A percentile compares a stretch with the other conserved stretches of the same genome.
Conservation (phyloP, 1,284 basidiomycete species). For the Papiliotrema nemorosa region DNA sequence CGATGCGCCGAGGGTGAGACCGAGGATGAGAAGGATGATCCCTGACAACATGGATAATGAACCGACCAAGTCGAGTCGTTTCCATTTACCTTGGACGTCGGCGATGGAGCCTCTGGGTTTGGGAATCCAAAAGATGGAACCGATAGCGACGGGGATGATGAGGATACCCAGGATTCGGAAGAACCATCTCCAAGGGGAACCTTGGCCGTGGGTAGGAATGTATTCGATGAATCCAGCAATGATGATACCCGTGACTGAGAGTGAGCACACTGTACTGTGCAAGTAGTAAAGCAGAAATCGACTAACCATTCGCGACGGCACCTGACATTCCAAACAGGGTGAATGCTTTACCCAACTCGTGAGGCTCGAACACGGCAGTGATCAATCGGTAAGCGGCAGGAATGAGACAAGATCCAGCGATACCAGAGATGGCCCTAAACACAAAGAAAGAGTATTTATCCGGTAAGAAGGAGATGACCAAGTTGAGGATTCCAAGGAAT, state of each 20-base stretch:
- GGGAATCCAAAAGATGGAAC: conserved; percentile 19
- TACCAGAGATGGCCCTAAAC: conserved; percentile 3
- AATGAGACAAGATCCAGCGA: conserved; percentile 6
- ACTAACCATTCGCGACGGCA: conserved; percentile 12
- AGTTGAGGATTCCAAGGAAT: conserved; percentile 18
- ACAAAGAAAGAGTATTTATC: conserved; percentile 15
- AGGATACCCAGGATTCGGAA: conserved; percentile 35
- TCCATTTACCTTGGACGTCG: conserved; percentile 12
- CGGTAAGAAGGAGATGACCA: conserved; percentile 26
- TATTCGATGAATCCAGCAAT: conserved; percentile 12
- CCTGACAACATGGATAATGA: background rate
- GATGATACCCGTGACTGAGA: background rate
- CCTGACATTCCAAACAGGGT: conserved; percentile 44
- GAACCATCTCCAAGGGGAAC: conserved; percentile 34
- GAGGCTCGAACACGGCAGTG: conserved; percentile 30
- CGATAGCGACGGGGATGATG: conserved; percentile 8
- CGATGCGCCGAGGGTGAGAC: conserved; percentile 17
- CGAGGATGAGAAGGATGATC: conserved; percentile 18
- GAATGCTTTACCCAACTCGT: conserved; percentile 34
- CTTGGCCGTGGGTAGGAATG: conserved; percentile 23
- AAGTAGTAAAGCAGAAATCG: background rate
- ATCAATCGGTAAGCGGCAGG: conserved; percentile 43
- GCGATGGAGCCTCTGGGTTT: conserved; percentile 10
- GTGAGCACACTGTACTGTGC: background rate
- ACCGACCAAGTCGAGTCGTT: conserved; percentile 8